Conservation (phyloP, 148 eudicot species). For the Arctostaphylos glauca region DNA sequence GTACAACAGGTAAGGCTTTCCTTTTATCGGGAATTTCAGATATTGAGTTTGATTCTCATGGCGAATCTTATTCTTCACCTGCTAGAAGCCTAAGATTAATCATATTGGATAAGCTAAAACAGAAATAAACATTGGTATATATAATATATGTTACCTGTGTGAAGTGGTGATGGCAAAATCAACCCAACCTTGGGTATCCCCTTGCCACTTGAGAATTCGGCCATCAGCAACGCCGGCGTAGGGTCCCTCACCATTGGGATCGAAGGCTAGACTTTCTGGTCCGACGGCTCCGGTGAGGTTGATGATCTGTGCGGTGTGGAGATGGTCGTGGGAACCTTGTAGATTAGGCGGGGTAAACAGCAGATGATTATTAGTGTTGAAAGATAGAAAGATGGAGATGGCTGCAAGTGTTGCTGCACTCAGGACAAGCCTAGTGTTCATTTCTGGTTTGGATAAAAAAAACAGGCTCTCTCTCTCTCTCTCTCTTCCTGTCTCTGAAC, state of each 20-base stretch:
- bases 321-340: conserved; percentile 31
- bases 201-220: conserved; percentile 63
- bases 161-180: conserved; percentile 76
- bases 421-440: conserved; percentile 27
- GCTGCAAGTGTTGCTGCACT: conserved; percentile 29
- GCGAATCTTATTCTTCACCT: no score
- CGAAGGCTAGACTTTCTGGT: conserved; percentile 80
- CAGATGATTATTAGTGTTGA: conserved; percentile 8
- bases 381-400: conserved; percentile 24
- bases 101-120: neutral
- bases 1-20: no score
- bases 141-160: conserved; percentile 33
- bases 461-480: no score
- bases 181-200: conserved; percentile 40
- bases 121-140: neutral
- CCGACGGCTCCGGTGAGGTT: conserved; percentile 44
- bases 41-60: no score
- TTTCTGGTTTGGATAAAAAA: neutral
- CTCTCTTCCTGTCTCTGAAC: no score
- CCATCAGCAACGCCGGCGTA: conserved; percentile 84
- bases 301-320: conserved; percentile 28
- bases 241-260: conserved; percentile 62
- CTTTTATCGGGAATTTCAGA: no score
- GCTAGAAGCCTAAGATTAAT: no score
- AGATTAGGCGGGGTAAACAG: conserved; percentile 25